These are phyloP conservation scores for Globisporangium viniferum DNA, from an alignment of 352 stramenopile species.

Conservation along the genomic window DNA sequence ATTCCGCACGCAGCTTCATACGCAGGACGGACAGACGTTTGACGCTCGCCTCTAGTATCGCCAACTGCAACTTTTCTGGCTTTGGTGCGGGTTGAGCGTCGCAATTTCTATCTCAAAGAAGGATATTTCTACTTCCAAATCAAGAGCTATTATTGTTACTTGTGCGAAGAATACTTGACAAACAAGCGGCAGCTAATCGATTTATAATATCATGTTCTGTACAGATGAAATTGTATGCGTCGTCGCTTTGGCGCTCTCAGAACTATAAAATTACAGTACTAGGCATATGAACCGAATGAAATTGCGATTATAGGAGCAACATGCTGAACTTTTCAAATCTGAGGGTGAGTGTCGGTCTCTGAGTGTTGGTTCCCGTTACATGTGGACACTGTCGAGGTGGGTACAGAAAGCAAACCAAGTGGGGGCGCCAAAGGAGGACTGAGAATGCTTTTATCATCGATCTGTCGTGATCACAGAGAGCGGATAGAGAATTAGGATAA, in stretches of 20 bases:
- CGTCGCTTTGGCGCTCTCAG: no score
- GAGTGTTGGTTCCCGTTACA: not conserved
- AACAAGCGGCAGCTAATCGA: not conserved
- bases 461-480: not conserved
- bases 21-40: not conserved
- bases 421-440: not conserved
- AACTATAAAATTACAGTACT: not conserved
- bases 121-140: not conserved
- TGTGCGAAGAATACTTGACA: no score
- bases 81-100: not conserved
- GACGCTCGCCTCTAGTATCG: not conserved
- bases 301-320: not conserved
- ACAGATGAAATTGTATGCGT: not conserved
- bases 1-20: not conserved
- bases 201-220: not conserved
- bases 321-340: not conserved
- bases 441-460: not conserved
- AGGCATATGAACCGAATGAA: not conserved
- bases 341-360: not conserved
- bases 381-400: not conserved
- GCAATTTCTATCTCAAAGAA: not conserved
- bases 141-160: no score
- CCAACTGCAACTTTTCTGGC: conserved; percentile 13
- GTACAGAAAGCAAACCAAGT: not conserved
- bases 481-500: no score